Evolutionary conservation across 768 basidiomycete species (phyloP).

Genomic region (Tylopilus sp.): DNA sequence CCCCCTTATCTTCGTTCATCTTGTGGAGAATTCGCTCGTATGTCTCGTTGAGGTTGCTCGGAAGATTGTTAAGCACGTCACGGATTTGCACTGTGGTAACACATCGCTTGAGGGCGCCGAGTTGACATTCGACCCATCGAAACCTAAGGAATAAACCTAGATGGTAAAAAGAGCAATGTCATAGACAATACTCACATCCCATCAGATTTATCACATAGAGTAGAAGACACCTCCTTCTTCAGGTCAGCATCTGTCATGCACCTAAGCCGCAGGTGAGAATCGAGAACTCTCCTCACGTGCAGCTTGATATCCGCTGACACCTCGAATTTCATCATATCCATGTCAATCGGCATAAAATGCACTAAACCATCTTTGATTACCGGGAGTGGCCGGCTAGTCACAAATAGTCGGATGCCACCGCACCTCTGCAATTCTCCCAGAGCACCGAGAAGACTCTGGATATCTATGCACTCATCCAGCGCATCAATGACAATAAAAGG

Average conservation of each 20-base stretch:
- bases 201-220: neutral
- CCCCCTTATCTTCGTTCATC: neutral
- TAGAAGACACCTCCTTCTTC: neutral
- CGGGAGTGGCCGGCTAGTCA: neutral
- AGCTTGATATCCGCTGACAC: neutral
- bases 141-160: conserved; percentile 3
- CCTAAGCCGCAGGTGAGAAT: neutral
- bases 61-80: conserved; percentile 4
- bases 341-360: neutral
- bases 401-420: neutral
- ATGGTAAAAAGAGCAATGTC: too few species aligned
- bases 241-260: neutral
- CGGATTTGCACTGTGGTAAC: neutral
- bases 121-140: conserved; percentile 18
- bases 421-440: neutral
- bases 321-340: neutral
- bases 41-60: conserved; percentile 1
- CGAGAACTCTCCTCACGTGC: neutral
- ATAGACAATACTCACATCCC: neutral
- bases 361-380: neutral
- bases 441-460: neutral
- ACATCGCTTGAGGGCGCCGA: conserved; percentile 7
- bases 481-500: neutral
- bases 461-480: neutral
- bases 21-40: conserved; percentile 6